Evolutionary conservation across 73 alveolate genomes (phyloP).

Genomic region (Tetrahymena thermophila): DNA sequence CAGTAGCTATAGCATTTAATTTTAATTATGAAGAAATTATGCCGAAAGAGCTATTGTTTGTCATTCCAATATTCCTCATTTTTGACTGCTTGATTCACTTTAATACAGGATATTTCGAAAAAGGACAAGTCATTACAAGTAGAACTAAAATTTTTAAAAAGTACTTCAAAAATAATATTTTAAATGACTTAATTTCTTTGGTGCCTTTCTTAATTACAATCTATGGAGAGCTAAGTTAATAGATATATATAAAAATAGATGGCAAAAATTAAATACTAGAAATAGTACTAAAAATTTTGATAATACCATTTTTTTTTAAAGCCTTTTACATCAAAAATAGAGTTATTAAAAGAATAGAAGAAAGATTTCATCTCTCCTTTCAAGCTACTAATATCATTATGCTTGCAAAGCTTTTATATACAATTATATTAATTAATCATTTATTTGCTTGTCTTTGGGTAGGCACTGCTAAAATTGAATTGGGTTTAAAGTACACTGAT

Average conservation of each 20-base stretch:
- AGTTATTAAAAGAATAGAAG: slow-evolving; percentile 9
- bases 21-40: neutral
- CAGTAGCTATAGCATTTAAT: neutral
- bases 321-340: slow-evolving; percentile 1
- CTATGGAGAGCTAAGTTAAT: neutral
- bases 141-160: neutral
- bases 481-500: neutral
- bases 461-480: neutral
- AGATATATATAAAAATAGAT: neutral
- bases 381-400: slow-evolving; percentile 1
- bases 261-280: neutral
- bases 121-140: neutral
- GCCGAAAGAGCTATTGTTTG: neutral
- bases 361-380: slow-evolving; percentile 1
- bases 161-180: neutral
- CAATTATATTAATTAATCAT: slow-evolving; percentile 12
- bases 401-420: slow-evolving; percentile 2
- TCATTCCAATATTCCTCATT: neutral
- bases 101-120: neutral
- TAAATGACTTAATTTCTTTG: neutral
- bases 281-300: neutral
- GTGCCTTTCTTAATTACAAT: neutral
- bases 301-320: neutral
- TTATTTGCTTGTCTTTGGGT: slow-evolving; percentile 38
- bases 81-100: neutral